Base-by-base conservation (phyloP, 2,329 filamentous ascomycete genomes). In the Aureobasidium sp. region DNA sequence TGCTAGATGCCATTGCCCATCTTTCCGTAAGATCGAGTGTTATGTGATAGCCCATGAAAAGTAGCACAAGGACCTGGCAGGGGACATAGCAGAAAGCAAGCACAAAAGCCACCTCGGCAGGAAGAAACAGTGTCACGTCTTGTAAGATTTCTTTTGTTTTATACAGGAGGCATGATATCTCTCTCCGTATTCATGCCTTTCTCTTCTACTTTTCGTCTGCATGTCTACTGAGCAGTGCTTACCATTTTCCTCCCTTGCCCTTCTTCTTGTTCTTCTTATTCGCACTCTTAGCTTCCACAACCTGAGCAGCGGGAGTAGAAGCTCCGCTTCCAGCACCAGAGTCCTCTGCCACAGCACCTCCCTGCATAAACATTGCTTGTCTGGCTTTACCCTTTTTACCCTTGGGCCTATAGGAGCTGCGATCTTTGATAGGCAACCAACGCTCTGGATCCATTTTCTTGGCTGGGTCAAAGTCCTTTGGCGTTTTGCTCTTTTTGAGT, bases 361-460 rank as follows among this genome's bases (percentile, higher is more conserved):
- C 94, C 74, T 97, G 94, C 9, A 90, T 97, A 79, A 67, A 90
- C 89, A 65, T 82, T 80, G 5, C 85, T 87, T 69, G 76, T 75
- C 66, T 73, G 69, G 77, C 88, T 88, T 82, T 92, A 88, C 61
- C 90, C 90, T 81, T 96, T 79, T 89, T 92, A 6, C 92, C 92
- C 78, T 94, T 96, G 8, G 92, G 92, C 52, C 89, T 81, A 76
- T 96, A 99, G 44, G 86, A 89, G 68, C 89, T 94, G 63, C 94
- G 84, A 73, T 99, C 94, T 59, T 89, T 86, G 70, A 97, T 80
- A 13, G 94, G 93, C 64, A 99, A 77, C 94, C 94, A 99, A 65
- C 94, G 83, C 76, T 99, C 94, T 0, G 91, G 87, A 74, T 99
- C 94, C 37, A 90, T 84, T 66, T 86, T 87, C 79, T 92, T 95